These are phyloP conservation scores for Quercus ilex DNA, from an alignment of 306 rosid species.

Conservation along the genomic window DNA sequence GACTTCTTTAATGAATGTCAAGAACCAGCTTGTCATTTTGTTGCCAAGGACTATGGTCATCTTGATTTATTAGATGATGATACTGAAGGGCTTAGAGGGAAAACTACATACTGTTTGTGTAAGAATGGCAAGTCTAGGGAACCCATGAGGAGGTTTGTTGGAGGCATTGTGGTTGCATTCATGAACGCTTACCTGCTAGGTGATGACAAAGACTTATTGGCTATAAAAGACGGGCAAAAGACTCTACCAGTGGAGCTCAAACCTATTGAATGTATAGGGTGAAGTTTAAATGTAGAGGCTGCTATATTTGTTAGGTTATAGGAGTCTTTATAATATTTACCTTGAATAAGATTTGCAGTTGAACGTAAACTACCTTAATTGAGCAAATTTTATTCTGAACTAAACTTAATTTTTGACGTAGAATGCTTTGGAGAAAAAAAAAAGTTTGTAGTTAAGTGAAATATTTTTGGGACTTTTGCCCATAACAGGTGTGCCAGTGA, in stretches of 20 bases:
- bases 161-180: slow-evolving; percentile 77
- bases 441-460: too few species aligned
- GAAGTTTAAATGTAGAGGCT: slow-evolving; percentile 6
- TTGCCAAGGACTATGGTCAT: slow-evolving; percentile 74
- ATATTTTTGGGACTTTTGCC: too few species aligned
- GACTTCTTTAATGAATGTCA: slow-evolving; percentile 64
- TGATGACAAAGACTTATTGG: slow-evolving; percentile 41
- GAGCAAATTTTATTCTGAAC: too few species aligned
- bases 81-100: slow-evolving; percentile 67
- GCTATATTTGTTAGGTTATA: not conserved
- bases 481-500: too few species aligned
- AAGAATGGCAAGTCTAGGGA: slow-evolving; percentile 68
- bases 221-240: slow-evolving; percentile 38
- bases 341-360: too few species aligned
- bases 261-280: slow-evolving; percentile 29
- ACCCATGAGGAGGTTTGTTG: slow-evolving; percentile 89
- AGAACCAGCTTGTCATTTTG: slow-evolving; percentile 58
- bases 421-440: too few species aligned
- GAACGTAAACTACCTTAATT: too few species aligned
- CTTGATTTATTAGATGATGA: slow-evolving; percentile 79
- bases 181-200: slow-evolving; percentile 56
- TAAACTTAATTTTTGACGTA: too few species aligned
- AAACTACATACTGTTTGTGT: slow-evolving; percentile 52
- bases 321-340: too few species aligned
- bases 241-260: slow-evolving; percentile 48